Evolutionary conservation across 139 green algal genomes (phyloP).

Genomic region (Auxenochlorella protothecoides): DNA sequence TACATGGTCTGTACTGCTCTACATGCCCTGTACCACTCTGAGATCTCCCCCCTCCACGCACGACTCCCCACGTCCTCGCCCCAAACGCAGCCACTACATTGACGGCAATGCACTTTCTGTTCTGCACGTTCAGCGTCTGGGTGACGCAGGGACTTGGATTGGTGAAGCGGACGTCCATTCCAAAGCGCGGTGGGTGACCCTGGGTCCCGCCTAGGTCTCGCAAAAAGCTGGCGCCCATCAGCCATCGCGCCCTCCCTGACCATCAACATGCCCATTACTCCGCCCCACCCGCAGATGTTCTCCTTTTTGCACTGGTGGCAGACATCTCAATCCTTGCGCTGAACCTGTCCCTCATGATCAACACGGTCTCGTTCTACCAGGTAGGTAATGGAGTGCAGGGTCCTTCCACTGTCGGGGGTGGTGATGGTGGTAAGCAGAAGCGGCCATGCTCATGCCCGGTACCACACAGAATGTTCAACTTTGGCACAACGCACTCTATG

Average conservation of each 20-base stretch:
- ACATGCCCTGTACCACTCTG: slow-evolving; percentile 5
- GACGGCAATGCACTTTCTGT: slow-evolving; percentile 49
- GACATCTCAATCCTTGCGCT: slow-evolving; percentile 56
- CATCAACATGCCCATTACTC: too few relatives aligned
- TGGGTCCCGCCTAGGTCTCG: too few relatives aligned
- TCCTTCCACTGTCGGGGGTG: not conserved
- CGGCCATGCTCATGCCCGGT: not conserved
- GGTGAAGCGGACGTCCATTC: slow-evolving; percentile 27
- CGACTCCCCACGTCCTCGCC: not conserved
- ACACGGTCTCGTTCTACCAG: slow-evolving; percentile 54
- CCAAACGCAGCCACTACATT: slow-evolving; percentile 36
- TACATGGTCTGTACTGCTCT: too few relatives aligned
- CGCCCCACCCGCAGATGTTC: slow-evolving; percentile 23
- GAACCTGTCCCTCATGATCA: slow-evolving; percentile 60
- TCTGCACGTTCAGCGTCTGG: slow-evolving; percentile 33
- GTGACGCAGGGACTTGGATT: slow-evolving; percentile 13
- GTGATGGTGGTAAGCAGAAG: not conserved
- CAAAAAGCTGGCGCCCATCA: too few relatives aligned
- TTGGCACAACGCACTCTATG: not conserved
- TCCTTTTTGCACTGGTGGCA: slow-evolving; percentile 41
- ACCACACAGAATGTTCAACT: not conserved
- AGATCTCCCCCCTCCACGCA: not conserved
- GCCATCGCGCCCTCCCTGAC: too few relatives aligned
- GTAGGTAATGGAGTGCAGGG: not conserved
- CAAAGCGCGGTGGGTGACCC: slow-evolving; percentile 3